Evolutionary conservation across 2,329 filamentous ascomycete genomes (phyloP), one percentile per base, ranked within the genome.

Genomic region (Aureobasidium subglaciale): DNA sequence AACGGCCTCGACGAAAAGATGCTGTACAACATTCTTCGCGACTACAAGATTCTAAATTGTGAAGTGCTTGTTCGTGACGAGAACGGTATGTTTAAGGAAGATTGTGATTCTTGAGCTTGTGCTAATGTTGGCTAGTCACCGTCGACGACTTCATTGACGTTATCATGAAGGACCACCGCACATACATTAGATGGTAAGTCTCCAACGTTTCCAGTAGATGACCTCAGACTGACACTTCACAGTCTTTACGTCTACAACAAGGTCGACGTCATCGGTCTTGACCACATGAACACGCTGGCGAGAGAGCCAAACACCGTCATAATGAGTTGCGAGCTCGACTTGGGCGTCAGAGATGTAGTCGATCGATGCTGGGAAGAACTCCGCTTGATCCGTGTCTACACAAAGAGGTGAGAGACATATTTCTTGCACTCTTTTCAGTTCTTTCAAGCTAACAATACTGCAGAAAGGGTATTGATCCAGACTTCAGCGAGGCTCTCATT

Each of bases 171-270:
- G 90, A 96, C 68, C 93, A 99, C 77, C 80, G 93, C 68, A 99
- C 95, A 72, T 99, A 99, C 78, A 96, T 99, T 77, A 82, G 82
- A 68, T 87, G 84, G 77, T 78, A 65, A 56, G 64, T 58, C 25
- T 25, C 18, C 16, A 5, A 10, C 5, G 1, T 2, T 25, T 15
- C 5, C n/a, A 3, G 9, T 10, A 6, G 7, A 30, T 32, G 45
- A n/a, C 27, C 16, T 29, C 13, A 16, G 2, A 10, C 52, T 61
- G 64, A 70, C 86, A 1, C 10, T 24, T 11, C 8, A 15, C 29
- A 78, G 89, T 68, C 80, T 99, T 29, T 99, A 99, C 74, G 92
- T 97, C 29, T 99, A 99, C 84, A 99, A 99, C 86, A 99, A 99
- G 76, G 95, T 99, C 74, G 93, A 99, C 75, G 86, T 84, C 70